Percentiles rank a stretch among this genome's conserved stretches.
Conservation (phyloP, 805 yeast species). For the Yarrowia sp. region DNA sequence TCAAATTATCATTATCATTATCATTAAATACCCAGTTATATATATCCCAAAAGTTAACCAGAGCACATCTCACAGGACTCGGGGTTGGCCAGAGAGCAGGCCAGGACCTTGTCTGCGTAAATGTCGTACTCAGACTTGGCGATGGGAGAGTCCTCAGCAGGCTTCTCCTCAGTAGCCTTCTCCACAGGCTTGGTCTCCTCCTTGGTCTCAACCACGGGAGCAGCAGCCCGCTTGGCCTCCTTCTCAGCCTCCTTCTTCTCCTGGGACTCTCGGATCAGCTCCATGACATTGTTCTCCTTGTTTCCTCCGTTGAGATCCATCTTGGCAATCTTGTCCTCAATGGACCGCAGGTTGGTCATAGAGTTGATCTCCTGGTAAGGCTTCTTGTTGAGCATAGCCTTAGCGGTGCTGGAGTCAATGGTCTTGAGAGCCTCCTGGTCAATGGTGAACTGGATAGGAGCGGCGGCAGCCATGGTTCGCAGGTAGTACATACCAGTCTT, state of each 20-base stretch:
- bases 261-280: slow-evolving; percentile 7
- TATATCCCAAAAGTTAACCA: slow-evolving; percentile 49
- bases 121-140: slow-evolving; percentile 55
- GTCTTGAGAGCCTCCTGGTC: slow-evolving; percentile 47
- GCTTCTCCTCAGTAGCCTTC: neutral
- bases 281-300: slow-evolving; percentile 19
- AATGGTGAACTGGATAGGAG: slow-evolving; percentile 90
- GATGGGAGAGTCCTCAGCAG: slow-evolving; percentile 43
- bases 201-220: neutral
- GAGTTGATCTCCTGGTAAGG: slow-evolving; percentile 21
- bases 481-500: slow-evolving; percentile 98
- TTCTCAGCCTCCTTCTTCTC: slow-evolving; percentile 5
- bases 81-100: slow-evolving; percentile 95
- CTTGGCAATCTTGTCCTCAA: slow-evolving; percentile 14
- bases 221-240: slow-evolving; percentile 1
- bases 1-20: slow-evolving; percentile 21
- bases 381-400: slow-evolving; percentile 26
- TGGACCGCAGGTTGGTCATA: slow-evolving; percentile 5
- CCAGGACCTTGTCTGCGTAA: slow-evolving; percentile 87
- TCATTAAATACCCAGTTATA: slow-evolving; percentile 22
- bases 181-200: slow-evolving; percentile 23
- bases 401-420: slow-evolving; percentile 21
- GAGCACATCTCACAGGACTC: slow-evolving; percentile 99
- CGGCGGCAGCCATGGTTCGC: slow-evolving; percentile 95
- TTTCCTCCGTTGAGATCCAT: neutral